Evolutionary conservation across 805 yeast species (phyloP).

Genomic region (Wickerhamomyces subpelliculosus): DNA sequence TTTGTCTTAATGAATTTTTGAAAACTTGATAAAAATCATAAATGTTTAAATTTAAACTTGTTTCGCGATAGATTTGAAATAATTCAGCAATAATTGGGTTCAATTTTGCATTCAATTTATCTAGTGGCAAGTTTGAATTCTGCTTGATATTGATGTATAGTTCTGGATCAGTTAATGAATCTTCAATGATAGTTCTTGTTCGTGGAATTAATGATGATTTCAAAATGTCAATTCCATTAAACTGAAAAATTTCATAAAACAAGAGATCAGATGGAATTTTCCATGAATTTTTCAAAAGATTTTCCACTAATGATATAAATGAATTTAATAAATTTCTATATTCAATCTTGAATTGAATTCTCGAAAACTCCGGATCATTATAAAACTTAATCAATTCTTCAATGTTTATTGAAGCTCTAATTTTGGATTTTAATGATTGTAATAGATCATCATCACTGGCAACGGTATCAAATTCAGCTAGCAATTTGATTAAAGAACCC

Average conservation of each 20-base stretch:
- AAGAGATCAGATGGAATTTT: slow-evolving; percentile 16
- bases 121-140: slow-evolving; percentile 6
- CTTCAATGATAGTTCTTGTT: slow-evolving; percentile 32
- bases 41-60: slow-evolving; percentile 60
- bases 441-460: slow-evolving; percentile 5
- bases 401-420: not conserved
- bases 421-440: not conserved
- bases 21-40: slow-evolving; percentile 63
- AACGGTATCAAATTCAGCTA: slow-evolving; percentile 5
- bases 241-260: slow-evolving; percentile 37
- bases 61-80: slow-evolving; percentile 71
- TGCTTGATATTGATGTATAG: slow-evolving; percentile 15
- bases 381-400: not conserved
- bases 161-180: slow-evolving; percentile 35
- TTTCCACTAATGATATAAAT: slow-evolving; percentile 11
- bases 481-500: slow-evolving; percentile 4
- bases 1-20: slow-evolving; percentile 38
- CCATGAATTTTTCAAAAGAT: slow-evolving; percentile 9
- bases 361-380: slow-evolving; percentile 1
- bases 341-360: slow-evolving; percentile 18
- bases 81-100: slow-evolving; percentile 52
- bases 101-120: slow-evolving; percentile 26
- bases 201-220: slow-evolving; percentile 36
- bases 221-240: slow-evolving; percentile 26
- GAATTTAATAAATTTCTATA: slow-evolving; percentile 11